Evolutionary conservation across 1,284 basidiomycete genomes (phyloP).

Genomic region (Pisolithus thermaeus): DNA sequence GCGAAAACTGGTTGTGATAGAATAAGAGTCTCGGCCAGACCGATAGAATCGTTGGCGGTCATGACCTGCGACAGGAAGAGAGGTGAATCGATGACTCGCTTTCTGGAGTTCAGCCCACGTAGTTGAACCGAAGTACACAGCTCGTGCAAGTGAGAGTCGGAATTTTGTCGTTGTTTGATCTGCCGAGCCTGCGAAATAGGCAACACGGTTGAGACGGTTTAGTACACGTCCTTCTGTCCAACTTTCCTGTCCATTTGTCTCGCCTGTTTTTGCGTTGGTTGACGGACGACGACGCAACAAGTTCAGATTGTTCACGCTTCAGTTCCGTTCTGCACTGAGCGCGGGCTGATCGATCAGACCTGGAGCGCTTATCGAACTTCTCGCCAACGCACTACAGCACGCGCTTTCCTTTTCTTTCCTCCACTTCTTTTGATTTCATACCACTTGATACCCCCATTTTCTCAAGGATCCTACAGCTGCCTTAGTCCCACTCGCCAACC

Average conservation of each 20-base stretch:
- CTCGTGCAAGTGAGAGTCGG: background rate
- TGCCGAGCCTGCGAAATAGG: slow-evolving; percentile 24
- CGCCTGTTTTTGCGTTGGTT: slow-evolving; percentile 28
- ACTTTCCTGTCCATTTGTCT: slow-evolving; percentile 5
- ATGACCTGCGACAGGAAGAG: too few relatives aligned
- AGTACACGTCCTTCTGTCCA: slow-evolving; percentile 12
- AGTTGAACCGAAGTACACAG: too few relatives aligned
- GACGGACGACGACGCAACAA: slow-evolving; percentile 29
- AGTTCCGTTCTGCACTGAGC: slow-evolving; percentile 21
- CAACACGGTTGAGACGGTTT: slow-evolving; percentile 16
- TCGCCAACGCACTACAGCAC: slow-evolving; percentile 34
- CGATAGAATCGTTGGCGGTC: too few relatives aligned
- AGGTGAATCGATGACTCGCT: too few relatives aligned
- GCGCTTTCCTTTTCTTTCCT: slow-evolving; percentile 37
- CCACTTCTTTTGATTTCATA: slow-evolving; percentile 18
- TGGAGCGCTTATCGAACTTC: slow-evolving; percentile 31
- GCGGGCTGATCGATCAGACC: slow-evolving; percentile 29
- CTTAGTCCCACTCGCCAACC: background rate
- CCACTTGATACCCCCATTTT: slow-evolving; percentile 26
- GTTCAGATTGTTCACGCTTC: slow-evolving; percentile 24
- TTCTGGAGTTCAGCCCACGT: too few relatives aligned
- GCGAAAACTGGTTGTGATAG: too few relatives aligned
- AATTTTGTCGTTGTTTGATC: background rate
- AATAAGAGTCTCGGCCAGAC: too few relatives aligned
- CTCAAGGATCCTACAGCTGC: slow-evolving; percentile 7